phyloP scores from a whole-genome alignment of 1,284 basidiomycete genomes.

The Leccinum cinnamomeum region DNA sequence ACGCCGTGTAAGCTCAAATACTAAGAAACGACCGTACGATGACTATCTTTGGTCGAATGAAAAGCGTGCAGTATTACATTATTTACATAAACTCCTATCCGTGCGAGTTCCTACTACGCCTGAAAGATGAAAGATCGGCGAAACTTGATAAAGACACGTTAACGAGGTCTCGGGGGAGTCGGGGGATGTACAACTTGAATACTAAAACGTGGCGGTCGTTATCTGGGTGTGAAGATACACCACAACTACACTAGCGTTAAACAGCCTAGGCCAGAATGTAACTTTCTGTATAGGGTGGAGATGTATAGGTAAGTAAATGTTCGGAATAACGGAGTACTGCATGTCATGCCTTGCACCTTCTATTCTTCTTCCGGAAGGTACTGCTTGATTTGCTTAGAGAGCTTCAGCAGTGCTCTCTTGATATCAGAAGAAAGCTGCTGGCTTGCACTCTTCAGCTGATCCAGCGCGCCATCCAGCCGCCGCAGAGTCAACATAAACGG shows the following conservation, averaged over 20 bases:
- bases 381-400: slow-evolving; percentile 41
- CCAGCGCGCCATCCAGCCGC: not conserved
- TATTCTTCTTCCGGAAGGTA: slow-evolving; percentile 2
- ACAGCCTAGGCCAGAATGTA: not conserved
- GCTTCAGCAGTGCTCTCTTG: slow-evolving; percentile 3
- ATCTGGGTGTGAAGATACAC: slow-evolving; percentile 12
- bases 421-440: slow-evolving; percentile 3
- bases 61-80: too few relatives aligned
- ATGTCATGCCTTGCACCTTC: not conserved
- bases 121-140: too few relatives aligned
- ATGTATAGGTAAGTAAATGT: not conserved
- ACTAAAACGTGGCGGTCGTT: slow-evolving; percentile 29
- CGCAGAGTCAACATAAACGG: not conserved
- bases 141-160: too few relatives aligned
- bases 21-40: too few relatives aligned
- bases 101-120: too few relatives aligned
- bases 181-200: too few relatives aligned
- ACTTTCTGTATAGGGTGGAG: not conserved
- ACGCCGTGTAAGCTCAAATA: too few relatives aligned
- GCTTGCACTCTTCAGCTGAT: not conserved
- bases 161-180: too few relatives aligned
- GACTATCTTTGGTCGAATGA: too few relatives aligned
- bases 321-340: not conserved
- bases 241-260: not conserved
- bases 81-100: too few relatives aligned